Conservation (phyloP, 306 rosid genomes). For the Cucurbita maxima region DNA sequence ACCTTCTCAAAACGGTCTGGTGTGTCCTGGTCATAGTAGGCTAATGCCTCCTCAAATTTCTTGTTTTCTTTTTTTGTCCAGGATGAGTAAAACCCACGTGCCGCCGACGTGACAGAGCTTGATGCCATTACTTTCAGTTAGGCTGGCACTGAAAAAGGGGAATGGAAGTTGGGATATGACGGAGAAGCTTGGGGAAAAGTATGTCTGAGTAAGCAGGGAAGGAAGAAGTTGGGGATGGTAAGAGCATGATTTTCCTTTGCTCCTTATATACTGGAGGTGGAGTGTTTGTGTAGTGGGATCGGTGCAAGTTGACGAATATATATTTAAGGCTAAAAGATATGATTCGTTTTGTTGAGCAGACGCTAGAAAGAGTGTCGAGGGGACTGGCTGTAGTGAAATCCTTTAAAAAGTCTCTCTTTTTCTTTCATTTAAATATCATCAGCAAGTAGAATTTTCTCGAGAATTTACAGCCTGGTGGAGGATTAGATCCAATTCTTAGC, state of each 20-base stretch:
- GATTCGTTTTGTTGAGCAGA: constrained; percentile 29
- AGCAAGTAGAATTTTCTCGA: constrained; percentile 21
- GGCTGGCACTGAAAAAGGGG: neutral
- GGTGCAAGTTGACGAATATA: constrained; percentile 42
- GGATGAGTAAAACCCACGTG: constrained; percentile 15
- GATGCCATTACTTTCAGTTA: constrained; percentile 22
- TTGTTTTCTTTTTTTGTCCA: constrained; percentile 79
- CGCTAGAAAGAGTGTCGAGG: constrained; percentile 4
- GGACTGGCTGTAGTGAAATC: constrained; percentile 1
- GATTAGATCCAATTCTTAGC: constrained; percentile 46
- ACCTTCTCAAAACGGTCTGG: constrained; percentile 76
- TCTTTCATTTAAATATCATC: constrained; percentile 11
- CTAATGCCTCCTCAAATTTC: constrained; percentile 79
- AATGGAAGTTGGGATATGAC: neutral
- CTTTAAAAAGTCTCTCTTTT: constrained; percentile 4
- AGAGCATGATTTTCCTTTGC: constrained; percentile 9
- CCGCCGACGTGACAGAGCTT: constrained; percentile 11
- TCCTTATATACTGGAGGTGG: constrained; percentile 38
- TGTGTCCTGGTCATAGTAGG: constrained; percentile 66
- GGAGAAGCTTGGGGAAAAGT: neutral
- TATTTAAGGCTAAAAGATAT: constrained; percentile 16
- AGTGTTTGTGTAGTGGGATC: constrained; percentile 9
- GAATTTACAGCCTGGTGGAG: constrained; percentile 33
- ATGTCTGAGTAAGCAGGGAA: neutral
- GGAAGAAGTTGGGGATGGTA: constrained; percentile 15